Evolutionary conservation across 345 rosid genomes (phyloP), one percentile per base, ranked within the genome.

Genomic region (Schrenkiella parvula): DNA sequence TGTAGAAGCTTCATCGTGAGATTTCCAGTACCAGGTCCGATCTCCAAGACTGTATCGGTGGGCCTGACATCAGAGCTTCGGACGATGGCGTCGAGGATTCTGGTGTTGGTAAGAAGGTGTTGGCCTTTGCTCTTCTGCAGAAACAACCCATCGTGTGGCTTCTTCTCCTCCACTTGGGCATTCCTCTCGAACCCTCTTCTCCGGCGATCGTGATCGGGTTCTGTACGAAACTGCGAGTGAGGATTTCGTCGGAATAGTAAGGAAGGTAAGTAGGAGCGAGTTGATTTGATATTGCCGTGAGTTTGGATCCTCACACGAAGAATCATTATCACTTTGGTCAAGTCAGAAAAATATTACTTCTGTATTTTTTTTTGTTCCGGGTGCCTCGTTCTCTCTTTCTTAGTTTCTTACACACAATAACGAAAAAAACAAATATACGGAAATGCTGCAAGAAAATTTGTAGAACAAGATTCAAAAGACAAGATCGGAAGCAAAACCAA

Each of bases 1-100:
- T 88, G 72, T 11, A 87, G 86, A 31, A 95, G 97, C 82, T 82
- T 89, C 63, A 89, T 81, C 8, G 97, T 95, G 76, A 91, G 97
- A 56, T 91, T 95, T 31, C 96, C 97, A 2, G 97, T 91, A 2
- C 96, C 97, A 8, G 96, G 97, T 54, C 95, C 97, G 18, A 95
- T 88, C 82, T 95, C 95, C 5, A 95, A 71, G 35, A 91, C 93
- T 0, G 89, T 88, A 62, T 95, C 97, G 0, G 80, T 71, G 2
- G 87, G 82, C 26, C 73, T 74, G 29, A 89, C 41, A 12, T 76
- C 66, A 2, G 96, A 88, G 73, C 65, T 79, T 29, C 83, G 76
- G 46, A 91, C 93, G 55, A 95, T 88, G 41, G 84, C 32, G 79
- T 91, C 93, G 22, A 93, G 86, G 64, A 95, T 74, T 42, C 93